Evolutionary conservation across 306 rosid species (phyloP), one percentile per base, ranked within the genome.

Genomic region (Pterocarpus santalinus): DNA sequence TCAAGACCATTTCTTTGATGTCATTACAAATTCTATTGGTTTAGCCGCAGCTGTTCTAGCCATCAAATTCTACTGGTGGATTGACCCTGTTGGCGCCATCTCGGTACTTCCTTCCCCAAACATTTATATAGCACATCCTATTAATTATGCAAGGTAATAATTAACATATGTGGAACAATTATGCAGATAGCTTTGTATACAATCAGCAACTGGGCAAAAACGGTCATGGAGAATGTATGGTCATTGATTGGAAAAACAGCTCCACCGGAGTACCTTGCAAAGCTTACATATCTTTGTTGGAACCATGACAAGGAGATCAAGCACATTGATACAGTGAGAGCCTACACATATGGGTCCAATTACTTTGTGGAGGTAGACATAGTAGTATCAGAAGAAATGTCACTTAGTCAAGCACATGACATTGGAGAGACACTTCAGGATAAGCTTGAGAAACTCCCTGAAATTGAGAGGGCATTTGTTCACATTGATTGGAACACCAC

Each of bases 1-100:
- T 55, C 97, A 89, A 81, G 98, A 95, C 62, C 99, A 95, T 84
- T 87, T 93, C 80, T 95, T 95, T 71, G 98, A 95, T 81, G 98
- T 95, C 78, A 85, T 95, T 12, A 95, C 98, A 56, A 93, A 93
- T 69, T 86, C 94, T 51, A 84, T 95, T 53, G 98, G 98, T 51
- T 83, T 95, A 1, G 94, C 87, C 38, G 65, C 96, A 0, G 93
- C 99, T 15, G 90, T 93, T 38, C 70, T 95, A 38, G 97, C 99
- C 60, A 89, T 93, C 93, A 84, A 43, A 58, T 93, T 86, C 80
- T 93, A 81, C 77, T 93, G 99, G 98, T 95, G 98, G 99, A 82
- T 95, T 43, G 98, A 95, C 53, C 98, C 98, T 39, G 32, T 86
- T 30, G 99, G 99, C 4, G 99, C 98, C 46, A 81, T 93, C 36